These are phyloP conservation scores for Benincasa hispida DNA, from an alignment of 306 rosid species.

Conservation along the genomic window DNA sequence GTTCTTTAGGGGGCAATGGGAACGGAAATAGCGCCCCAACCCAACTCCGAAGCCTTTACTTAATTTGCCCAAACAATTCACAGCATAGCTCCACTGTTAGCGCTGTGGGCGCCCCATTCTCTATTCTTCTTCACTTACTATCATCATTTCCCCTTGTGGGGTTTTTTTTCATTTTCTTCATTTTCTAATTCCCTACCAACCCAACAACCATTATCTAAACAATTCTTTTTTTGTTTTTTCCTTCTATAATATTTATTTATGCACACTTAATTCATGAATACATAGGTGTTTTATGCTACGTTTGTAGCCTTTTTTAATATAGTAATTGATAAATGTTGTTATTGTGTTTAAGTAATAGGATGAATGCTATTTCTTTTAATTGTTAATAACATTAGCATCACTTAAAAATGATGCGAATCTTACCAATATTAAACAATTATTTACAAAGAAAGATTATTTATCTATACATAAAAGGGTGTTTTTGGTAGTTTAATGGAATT, in stretches of 20 bases:
- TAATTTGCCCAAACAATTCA: background rate
- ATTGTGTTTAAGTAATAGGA: no score
- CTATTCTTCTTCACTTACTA: background rate
- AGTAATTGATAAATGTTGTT: no score
- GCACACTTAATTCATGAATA: background rate
- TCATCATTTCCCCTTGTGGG: background rate
- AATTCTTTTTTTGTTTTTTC: background rate
- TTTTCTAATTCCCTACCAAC: background rate
- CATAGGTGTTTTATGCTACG: background rate
- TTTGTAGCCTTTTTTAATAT: background rate
- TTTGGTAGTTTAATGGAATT: no score
- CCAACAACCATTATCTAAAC: background rate
- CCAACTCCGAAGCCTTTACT: background rate
- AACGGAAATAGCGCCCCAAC: background rate
- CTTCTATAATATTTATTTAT: background rate
- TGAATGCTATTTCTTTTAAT: no score
- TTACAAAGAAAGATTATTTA: no score
- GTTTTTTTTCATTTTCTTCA: background rate
- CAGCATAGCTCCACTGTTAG: background rate
- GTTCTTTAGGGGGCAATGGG: background rate
- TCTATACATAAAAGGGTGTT: no score
- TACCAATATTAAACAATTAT: no score
- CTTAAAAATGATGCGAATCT: no score
- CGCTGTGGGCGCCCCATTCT: background rate
- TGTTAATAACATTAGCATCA: no score